These are phyloP conservation scores for Mycena vulgaris DNA, from an alignment of 768 basidiomycete species.

Conservation along the genomic window DNA sequence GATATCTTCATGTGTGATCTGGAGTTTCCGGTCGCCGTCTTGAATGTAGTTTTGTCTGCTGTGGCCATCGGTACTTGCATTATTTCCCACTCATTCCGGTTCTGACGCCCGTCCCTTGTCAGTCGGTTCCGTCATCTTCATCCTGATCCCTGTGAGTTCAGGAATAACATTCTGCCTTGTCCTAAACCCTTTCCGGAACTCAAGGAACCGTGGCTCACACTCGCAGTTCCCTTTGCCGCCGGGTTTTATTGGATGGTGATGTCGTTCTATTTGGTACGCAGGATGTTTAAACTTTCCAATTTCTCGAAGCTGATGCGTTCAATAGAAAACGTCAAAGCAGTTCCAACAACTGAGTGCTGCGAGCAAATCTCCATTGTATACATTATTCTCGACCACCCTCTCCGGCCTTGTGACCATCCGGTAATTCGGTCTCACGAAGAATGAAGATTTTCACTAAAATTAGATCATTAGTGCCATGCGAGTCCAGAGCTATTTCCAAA, in stretches of 20 bases:
- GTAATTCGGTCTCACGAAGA: background rate
- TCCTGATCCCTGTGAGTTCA: conserved; percentile 17
- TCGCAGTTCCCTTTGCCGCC: conserved; percentile 14
- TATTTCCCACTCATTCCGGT: no score
- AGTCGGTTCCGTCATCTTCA: conserved; percentile 22
- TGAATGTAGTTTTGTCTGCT: conserved; percentile 7
- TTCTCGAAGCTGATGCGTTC: no score
- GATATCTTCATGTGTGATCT: conserved; percentile 33
- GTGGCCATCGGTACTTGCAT: conserved; percentile 1
- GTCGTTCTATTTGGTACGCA: conserved; percentile 24
- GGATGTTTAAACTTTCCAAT: no score
- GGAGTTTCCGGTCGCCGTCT: conserved; percentile 6
- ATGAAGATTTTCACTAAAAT: background rate
- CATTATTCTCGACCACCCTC: conserved; percentile 27
- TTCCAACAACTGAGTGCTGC: conserved; percentile 24
- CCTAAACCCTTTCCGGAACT: background rate
- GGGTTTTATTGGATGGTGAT: conserved; percentile 19
- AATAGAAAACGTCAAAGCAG: conserved; percentile 28
- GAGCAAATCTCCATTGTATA: conserved; percentile 32
- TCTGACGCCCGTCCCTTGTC: background rate
- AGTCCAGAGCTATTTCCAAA: conserved; percentile 14
- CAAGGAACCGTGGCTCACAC: conserved; percentile 21
- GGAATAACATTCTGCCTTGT: background rate
- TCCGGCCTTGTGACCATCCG: conserved; percentile 29
- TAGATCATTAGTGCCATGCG: conserved; percentile 7